A percentile compares a stretch with the other conserved stretches of the same genome.
Conservation (phyloP, 306 rosid genomes). For the Sindora glabra region DNA sequence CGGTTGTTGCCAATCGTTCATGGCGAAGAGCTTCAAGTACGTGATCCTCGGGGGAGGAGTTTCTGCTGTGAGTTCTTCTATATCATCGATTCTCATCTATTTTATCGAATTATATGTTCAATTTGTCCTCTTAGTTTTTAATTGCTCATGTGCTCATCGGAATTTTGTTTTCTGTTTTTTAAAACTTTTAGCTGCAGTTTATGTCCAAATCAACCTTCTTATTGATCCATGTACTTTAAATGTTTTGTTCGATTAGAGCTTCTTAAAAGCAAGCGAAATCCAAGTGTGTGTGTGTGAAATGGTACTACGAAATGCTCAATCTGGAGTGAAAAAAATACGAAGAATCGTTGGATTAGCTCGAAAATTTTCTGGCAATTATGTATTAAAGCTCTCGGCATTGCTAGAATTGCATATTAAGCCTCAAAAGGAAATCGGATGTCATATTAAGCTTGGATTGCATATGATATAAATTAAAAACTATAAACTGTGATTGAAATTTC, state of each 20-base stretch:
- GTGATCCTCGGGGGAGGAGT: constrained; percentile 92
- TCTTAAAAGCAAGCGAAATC: not conserved
- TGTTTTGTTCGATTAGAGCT: not conserved
- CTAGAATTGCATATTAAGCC: no score
- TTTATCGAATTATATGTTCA: not conserved
- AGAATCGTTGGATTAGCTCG: no score
- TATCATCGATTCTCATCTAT: not conserved
- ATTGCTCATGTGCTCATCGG: no score
- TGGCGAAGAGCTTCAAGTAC: constrained; percentile 82
- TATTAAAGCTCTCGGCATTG: no score
- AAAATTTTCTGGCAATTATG: no score
- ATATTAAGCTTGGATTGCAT: not conserved
- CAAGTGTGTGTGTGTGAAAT: not conserved
- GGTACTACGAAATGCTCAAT: not conserved
- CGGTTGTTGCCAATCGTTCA: constrained; percentile 14
- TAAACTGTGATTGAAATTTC: no score
- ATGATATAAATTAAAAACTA: not conserved
- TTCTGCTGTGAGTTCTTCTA: constrained; percentile 64
- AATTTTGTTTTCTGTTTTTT: no score
- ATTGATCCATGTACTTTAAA: not conserved
- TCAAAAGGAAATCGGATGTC: no score
- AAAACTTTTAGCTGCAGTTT: not conserved
- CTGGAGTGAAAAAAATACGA: no score
- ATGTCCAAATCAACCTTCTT: not conserved
- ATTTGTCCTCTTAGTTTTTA: not conserved